Evolutionary conservation across 2,329 filamentous ascomycete species (phyloP).

Genomic region (Endoconidiophora laricicola): DNA sequence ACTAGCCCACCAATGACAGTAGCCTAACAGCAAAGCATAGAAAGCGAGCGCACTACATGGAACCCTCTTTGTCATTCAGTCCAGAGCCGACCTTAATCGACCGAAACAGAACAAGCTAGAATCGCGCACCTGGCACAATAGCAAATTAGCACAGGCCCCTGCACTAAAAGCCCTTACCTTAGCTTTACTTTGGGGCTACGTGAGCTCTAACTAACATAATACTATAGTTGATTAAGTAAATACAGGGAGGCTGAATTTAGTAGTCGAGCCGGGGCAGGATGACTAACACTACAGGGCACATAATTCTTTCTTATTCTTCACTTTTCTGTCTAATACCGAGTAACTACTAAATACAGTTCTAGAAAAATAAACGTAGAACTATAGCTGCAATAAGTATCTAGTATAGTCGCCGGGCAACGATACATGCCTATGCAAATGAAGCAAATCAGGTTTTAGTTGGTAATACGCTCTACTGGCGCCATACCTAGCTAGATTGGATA

Average conservation of each 20-base stretch:
- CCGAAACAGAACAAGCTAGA: no score
- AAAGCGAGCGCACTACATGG: constrained; percentile 11
- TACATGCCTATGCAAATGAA: neutral
- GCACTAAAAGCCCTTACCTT: no score
- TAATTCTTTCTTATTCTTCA: neutral
- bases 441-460: neutral
- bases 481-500: neutral
- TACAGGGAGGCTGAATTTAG: no score
- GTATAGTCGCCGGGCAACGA: neutral
- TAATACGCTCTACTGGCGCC: neutral
- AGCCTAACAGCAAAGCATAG: constrained; percentile 2
- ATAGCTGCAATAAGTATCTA: neutral
- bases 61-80: neutral
- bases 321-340: neutral
- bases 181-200: no score
- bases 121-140: no score
- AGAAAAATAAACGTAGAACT: neutral
- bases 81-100: no score
- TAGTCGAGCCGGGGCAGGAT: no score
- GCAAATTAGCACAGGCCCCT: no score
- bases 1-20: constrained; percentile 9
- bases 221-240: no score
- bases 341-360: neutral
- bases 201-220: no score
- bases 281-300: no score